Percentiles rank a stretch among this genome's conserved stretches.
phyloP scores from a whole-genome alignment of 306 rosid genomes.

The Leucaena leucocephala region DNA sequence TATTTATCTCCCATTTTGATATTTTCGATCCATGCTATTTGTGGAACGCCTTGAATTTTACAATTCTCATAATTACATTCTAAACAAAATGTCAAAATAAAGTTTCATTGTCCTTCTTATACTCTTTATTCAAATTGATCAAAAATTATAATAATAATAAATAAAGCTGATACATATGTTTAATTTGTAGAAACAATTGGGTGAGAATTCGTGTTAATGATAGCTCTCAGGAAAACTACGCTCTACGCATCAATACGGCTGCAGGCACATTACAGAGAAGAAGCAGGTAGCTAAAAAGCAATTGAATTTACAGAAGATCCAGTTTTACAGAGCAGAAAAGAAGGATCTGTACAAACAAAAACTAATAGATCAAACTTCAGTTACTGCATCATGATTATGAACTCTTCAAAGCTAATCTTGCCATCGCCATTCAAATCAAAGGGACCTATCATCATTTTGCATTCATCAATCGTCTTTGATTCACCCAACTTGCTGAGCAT shows the following conservation, averaged over 20 bases:
- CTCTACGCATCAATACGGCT: no score
- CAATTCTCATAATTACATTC: no score
- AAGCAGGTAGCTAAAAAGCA: not conserved
- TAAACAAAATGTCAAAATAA: no score
- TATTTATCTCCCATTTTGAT: not conserved
- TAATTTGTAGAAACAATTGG: not conserved
- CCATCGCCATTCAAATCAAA: conserved; percentile 92
- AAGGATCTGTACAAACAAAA: not conserved
- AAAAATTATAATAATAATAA: no score
- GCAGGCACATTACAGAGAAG: not conserved
- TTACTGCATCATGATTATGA: conserved; percentile 70
- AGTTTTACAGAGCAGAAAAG: not conserved
- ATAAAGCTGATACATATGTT: not conserved
- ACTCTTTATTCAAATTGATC: no score
- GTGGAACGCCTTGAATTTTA: not conserved
- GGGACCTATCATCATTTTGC: conserved; percentile 60
- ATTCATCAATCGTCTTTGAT: conserved; percentile 54
- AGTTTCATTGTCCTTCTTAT: no score
- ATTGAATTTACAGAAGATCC: not conserved
- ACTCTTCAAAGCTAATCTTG: conserved; percentile 74
- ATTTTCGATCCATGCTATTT: not conserved
- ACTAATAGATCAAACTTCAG: not conserved
- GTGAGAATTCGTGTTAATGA: not conserved
- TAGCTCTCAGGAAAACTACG: not conserved
- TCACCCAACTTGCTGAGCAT: conserved; percentile 79